phyloP scores from a whole-genome alignment of 2,329 filamentous ascomycete species.

The Pseudophaeomoniella oleicola region DNA sequence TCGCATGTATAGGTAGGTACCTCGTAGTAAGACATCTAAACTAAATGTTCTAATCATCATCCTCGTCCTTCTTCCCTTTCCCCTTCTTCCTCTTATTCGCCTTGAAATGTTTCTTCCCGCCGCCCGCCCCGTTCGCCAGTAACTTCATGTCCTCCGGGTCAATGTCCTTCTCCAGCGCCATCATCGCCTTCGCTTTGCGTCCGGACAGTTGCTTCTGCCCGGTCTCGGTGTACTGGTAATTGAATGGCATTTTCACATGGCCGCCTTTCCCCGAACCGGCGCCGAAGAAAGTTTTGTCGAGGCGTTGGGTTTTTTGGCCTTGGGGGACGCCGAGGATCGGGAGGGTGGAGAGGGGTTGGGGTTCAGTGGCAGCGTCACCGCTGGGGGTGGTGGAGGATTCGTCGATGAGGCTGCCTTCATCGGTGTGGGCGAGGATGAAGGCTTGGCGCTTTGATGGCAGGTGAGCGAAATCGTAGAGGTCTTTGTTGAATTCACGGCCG shows the following conservation, averaged over 20 bases:
- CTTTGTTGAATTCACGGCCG: slow-evolving; percentile 64
- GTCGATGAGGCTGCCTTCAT: slow-evolving; percentile 24
- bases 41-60: slow-evolving; percentile 20
- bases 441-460: slow-evolving; percentile 68
- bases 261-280: slow-evolving; percentile 40
- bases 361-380: slow-evolving; percentile 8
- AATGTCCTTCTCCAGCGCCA: slow-evolving; percentile 70
- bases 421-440: slow-evolving; percentile 36
- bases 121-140: too few species aligned
- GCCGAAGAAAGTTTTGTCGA: slow-evolving; percentile 87
- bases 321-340: slow-evolving; percentile 29
- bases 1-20: too few species aligned
- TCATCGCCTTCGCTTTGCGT: slow-evolving; percentile 63
- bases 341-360: slow-evolving; percentile 5
- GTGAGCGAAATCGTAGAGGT: slow-evolving; percentile 72
- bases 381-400: slow-evolving; percentile 21
- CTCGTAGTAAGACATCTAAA: too few species aligned
- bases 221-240: slow-evolving; percentile 75
- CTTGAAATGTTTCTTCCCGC: slow-evolving; percentile 90
- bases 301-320: slow-evolving; percentile 57
- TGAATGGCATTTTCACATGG: slow-evolving; percentile 68
- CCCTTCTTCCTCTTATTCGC: slow-evolving; percentile 51
- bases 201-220: slow-evolving; percentile 66
- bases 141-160: slow-evolving; percentile 62
- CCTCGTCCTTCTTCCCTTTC: slow-evolving; percentile 32